Evolutionary conservation across 1,284 basidiomycete genomes (phyloP), one percentile per base, ranked within the genome.

Genomic region (Heliocybe sulcata): DNA sequence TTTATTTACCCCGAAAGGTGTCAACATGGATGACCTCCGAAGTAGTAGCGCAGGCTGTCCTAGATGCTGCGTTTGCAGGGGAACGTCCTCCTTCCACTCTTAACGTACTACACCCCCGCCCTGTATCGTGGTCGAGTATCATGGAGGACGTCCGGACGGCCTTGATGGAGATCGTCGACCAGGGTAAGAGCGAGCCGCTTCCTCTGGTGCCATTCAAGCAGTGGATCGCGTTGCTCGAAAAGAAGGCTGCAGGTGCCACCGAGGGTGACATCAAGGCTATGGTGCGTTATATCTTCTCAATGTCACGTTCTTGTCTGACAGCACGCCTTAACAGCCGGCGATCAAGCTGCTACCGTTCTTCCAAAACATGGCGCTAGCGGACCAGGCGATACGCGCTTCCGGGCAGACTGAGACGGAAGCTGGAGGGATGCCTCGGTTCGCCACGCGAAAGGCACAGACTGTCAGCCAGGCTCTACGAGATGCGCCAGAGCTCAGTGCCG

Each of bases 341-440:
- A 56, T 61, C 54, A 60, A 60, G 51, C 53, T 61, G 14, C 54
- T 60, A 1, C 55, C 55, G 16, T 61, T 59, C 49, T 61, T 53
- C 52, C 51, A 45, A 22, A 20, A 6, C 38, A 42, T 42, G 38
- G 38, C 38, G 12, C 19, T 4, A 6, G 38, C 38, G n/a, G 38
- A 42, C 16, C 49, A 22, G 45, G 38, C 3, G 16, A 38, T 25
- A 3, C 45, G 47, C 9, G 53, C 33, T 1, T 49, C 29, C 1
- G 52, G 35, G 10, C 35, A 6, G 2, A 45, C 29, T 20, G 38
- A 42, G 6, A 16, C 19, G 14, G 60, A 61, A 45, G 60, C 57
- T 0, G 57, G 58, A 11, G 59, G 58, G 19, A 33, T 58, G 12
- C 56, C 60, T 14, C 20, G 52, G n/a, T 56, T 60, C 35, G 53